Base-by-base conservation (phyloP, 2,329 filamentous ascomycete genomes). In the Aspergillus aculeatinus region DNA sequence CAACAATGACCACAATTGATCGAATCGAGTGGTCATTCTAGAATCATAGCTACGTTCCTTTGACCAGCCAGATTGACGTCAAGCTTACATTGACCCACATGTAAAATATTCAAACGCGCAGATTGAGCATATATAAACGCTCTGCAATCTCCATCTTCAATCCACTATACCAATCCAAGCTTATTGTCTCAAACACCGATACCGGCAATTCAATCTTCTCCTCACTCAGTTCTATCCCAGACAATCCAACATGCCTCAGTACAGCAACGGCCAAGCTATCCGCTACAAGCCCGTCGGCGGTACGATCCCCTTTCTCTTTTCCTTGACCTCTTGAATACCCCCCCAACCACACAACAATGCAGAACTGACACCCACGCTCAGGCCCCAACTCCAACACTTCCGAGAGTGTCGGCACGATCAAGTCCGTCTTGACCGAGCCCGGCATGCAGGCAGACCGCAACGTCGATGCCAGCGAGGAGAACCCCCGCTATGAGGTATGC, bases 271-370 rank as follows among this genome's bases (percentile, higher is more conserved):
- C 10, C 62, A 74, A 35, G 68, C 63, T 10, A 73, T 76, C 44
- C 66, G 67, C 33, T 76, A 76, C 63, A 75, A 75, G 63, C 74
- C 74, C 12, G 68, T 76, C 44, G 74, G 74, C 49, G 73, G 74
- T 75, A 64, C 35, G 66, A 62, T 42, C 27, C 35, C 25, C n/a
- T 9, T 39, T 14, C 42, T 23, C 27, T 23, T 4, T 21, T 16
- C 9, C 23, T 3, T 10, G 51, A 27, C 23, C 2, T 9, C 27
- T 2, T 9, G 27, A 29, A 2, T 29, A 0, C 7, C 6, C 7
- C 27, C 1, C 27, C 10, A 3, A 6, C 7, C 0, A 9, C 3
- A 3, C 7, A 29, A 3, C 27, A 2, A 3, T 29, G 7, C 7
- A 29, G 2, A 9, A 10, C 27, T 29, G 1, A 29, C 7, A 23